Percentiles rank a stretch among this genome's conserved stretches.
These are phyloP conservation scores for Phytopythium aichiense DNA, from an alignment of 352 stramenopile species.

Conservation along the genomic window DNA sequence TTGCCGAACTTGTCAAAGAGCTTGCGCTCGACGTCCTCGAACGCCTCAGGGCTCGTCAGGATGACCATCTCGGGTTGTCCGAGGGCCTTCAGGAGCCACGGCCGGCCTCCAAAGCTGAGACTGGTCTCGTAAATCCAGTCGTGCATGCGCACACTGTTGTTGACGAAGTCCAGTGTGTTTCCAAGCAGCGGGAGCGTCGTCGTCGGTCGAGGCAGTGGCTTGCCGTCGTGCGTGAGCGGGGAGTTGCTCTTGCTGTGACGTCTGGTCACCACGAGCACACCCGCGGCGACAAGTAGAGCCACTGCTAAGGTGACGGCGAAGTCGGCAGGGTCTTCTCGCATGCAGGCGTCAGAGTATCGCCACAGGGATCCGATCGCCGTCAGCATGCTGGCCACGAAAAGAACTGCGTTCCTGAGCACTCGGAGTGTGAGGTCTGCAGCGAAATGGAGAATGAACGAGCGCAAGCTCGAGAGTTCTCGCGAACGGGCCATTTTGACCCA, in stretches of 20 bases:
- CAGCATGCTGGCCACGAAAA: background rate
- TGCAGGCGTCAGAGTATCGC: too few relatives aligned
- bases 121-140: constrained; percentile 25
- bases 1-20: constrained; percentile 41
- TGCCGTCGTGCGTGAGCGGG: background rate
- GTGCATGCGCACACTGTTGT: constrained; percentile 21
- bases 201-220: background rate
- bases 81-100: constrained; percentile 18
- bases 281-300: background rate
- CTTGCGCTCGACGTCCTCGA: constrained; percentile 32
- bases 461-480: too few relatives aligned
- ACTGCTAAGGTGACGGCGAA: background rate
- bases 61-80: constrained; percentile 21
- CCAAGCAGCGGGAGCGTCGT: background rate
- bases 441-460: background rate
- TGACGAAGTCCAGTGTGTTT: constrained; percentile 3
- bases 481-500: too few relatives aligned
- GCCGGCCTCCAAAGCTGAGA: constrained; percentile 15
- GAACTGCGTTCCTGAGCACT: too few relatives aligned
- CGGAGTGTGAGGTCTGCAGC: background rate
- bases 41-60: constrained; percentile 18
- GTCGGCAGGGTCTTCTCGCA: too few relatives aligned
- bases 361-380: background rate
- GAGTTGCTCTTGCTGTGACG: background rate
- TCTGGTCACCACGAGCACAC: background rate